These are phyloP conservation scores for Castanea crenata DNA, from an alignment of 306 rosid species.

Conservation along the genomic window DNA sequence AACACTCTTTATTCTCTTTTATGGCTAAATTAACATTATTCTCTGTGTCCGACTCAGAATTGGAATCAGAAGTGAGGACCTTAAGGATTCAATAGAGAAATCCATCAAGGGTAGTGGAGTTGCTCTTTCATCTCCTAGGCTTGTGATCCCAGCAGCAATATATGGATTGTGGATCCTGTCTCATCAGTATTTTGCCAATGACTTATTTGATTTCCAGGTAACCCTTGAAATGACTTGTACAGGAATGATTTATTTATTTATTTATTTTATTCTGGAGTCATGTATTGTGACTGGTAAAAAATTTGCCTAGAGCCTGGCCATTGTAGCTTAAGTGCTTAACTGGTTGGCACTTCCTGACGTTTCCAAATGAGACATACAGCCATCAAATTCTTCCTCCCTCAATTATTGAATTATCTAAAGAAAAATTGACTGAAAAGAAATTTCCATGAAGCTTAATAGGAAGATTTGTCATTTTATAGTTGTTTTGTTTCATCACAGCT, in stretches of 20 bases:
- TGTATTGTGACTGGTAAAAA: background rate
- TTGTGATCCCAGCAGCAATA: constrained; percentile 80
- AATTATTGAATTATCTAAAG: too few species aligned
- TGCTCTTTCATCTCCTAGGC: constrained; percentile 93
- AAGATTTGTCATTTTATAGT: constrained; percentile 1
- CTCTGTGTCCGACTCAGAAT: constrained; percentile 47
- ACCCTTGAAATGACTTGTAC: constrained; percentile 11
- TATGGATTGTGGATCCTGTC: constrained; percentile 74
- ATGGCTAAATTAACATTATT: constrained; percentile 18
- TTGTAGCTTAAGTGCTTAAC: too few species aligned
- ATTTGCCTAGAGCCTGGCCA: too few species aligned
- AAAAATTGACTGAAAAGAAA: too few species aligned
- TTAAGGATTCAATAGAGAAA: constrained; percentile 66
- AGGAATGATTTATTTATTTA: background rate
- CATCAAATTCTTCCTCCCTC: too few species aligned
- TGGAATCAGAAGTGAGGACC: constrained; percentile 90
- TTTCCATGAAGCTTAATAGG: background rate
- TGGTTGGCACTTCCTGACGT: too few species aligned
- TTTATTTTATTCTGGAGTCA: background rate
- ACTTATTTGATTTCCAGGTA: constrained; percentile 90
- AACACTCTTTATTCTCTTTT: constrained; percentile 13
- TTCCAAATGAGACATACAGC: too few species aligned
- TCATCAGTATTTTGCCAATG: constrained; percentile 54
- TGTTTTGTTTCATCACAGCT: constrained; percentile 45
- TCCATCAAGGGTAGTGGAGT: constrained; percentile 66